These are phyloP conservation scores for Botrytis galanthina DNA, from an alignment of 2,329 filamentous ascomycete genomes.

Conservation along the genomic window DNA sequence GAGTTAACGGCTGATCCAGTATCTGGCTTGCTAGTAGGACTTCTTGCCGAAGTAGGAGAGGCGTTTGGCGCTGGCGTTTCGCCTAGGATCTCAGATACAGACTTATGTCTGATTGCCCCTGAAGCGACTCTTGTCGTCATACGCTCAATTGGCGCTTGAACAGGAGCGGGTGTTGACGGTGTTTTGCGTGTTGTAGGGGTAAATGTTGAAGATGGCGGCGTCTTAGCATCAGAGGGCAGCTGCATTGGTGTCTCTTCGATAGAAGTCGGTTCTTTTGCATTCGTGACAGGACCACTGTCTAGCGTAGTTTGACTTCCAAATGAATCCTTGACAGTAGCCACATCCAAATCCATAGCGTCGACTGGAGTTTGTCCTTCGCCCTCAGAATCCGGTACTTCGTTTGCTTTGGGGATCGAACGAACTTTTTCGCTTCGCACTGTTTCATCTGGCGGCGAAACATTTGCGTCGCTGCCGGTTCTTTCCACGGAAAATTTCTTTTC, in stretches of 20 bases:
- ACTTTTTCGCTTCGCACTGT: slow-evolving; percentile 19
- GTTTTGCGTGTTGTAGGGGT: slow-evolving; percentile 30
- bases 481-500: not conserved
- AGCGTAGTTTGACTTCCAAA: slow-evolving; percentile 29
- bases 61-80: slow-evolving; percentile 49
- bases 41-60: slow-evolving; percentile 25
- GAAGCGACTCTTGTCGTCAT: slow-evolving; percentile 70
- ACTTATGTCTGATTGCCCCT: slow-evolving; percentile 68
- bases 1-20: slow-evolving; percentile 30
- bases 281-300: slow-evolving; percentile 17
- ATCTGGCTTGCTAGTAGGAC: slow-evolving; percentile 24
- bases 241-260: slow-evolving; percentile 4
- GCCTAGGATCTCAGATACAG: slow-evolving; percentile 69
- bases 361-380: slow-evolving; percentile 29
- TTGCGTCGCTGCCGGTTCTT: not conserved
- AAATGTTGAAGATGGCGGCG: slow-evolving; percentile 24
- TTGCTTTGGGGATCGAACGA: slow-evolving; percentile 20
- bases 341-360: slow-evolving; percentile 36
- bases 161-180: slow-evolving; percentile 32
- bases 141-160: slow-evolving; percentile 44
- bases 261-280: not conserved
- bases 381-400: slow-evolving; percentile 35
- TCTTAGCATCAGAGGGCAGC: slow-evolving; percentile 21
- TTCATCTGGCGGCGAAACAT: slow-evolving; percentile 3
- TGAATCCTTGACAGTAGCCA: slow-evolving; percentile 32